Evolutionary conservation across 345 rosid genomes (phyloP).

Genomic region (Rhodomyrtus tomentosa): DNA sequence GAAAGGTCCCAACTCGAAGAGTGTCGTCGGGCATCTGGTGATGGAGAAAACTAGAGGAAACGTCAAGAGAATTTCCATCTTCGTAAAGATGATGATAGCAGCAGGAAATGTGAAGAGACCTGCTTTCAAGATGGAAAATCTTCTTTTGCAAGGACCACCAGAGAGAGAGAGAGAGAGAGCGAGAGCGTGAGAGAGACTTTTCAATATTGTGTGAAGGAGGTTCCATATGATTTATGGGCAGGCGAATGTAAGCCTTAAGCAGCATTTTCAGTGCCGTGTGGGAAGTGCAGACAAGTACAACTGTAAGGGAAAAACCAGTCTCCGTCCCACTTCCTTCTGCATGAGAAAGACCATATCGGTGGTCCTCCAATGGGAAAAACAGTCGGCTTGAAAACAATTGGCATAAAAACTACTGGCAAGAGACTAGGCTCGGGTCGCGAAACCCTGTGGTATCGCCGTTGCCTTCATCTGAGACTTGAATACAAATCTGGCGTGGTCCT

Average conservation of each 20-base stretch:
- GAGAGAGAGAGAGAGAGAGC: no score
- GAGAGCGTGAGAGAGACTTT: background rate
- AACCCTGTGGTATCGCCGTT: background rate
- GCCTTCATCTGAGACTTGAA: background rate
- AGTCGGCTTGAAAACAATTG: background rate
- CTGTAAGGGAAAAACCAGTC: background rate
- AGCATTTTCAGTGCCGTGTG: background rate
- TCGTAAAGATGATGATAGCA: background rate
- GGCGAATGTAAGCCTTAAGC: background rate
- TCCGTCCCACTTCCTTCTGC: background rate
- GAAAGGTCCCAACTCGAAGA: background rate
- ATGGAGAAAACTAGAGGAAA: background rate
- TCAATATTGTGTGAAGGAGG: background rate
- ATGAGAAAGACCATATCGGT: background rate
- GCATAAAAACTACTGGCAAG: background rate
- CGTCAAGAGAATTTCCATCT: background rate
- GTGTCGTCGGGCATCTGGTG: background rate
- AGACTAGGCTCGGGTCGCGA: background rate
- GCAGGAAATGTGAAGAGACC: background rate
- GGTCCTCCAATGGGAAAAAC: background rate
- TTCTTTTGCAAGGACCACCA: background rate
- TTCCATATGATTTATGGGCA: background rate
- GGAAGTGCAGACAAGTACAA: background rate
- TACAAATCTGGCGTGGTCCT: background rate
- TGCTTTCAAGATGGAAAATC: background rate